Percentiles rank a stretch among this genome's conserved stretches.
Evolutionary conservation across 345 rosid species (phyloP).

Genomic region (Capsella bursapastoris): DNA sequence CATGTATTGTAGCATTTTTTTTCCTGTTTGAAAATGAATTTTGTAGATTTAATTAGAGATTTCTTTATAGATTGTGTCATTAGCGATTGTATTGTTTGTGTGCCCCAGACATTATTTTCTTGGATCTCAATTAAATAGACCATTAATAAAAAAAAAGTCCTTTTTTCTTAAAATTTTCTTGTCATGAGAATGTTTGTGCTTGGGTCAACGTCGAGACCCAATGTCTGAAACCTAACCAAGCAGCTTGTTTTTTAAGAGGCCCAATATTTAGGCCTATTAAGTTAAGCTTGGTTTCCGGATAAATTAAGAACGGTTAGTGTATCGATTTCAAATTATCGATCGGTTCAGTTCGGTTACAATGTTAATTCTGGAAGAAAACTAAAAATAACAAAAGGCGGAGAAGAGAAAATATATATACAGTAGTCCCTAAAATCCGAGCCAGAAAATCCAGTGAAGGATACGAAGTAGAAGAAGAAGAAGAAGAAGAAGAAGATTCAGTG

Average conservation of each 20-base stretch:
- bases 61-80: slow-evolving; percentile 20
- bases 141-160: too few species aligned
- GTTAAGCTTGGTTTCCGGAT: too few species aligned
- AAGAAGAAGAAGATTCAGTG: neutral
- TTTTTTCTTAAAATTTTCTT: too few species aligned
- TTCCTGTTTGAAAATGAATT: neutral
- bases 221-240: neutral
- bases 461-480: neutral
- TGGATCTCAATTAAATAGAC: too few species aligned
- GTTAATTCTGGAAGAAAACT: neutral
- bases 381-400: neutral
- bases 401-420: neutral
- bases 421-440: neutral
- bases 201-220: too few species aligned
- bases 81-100: slow-evolving; percentile 13
- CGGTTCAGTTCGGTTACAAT: slow-evolving; percentile 9
- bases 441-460: too few species aligned
- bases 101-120: neutral
- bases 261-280: too few species aligned
- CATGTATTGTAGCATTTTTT: slow-evolving; percentile 22
- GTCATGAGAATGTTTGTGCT: too few species aligned
- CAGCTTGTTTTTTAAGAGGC: neutral
- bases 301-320: neutral
- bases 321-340: neutral
- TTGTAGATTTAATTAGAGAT: slow-evolving; percentile 9